Percentiles rank a stretch among this genome's conserved stretches.
phyloP scores from a whole-genome alignment of 768 basidiomycete genomes.

The Agaricus blazei region DNA sequence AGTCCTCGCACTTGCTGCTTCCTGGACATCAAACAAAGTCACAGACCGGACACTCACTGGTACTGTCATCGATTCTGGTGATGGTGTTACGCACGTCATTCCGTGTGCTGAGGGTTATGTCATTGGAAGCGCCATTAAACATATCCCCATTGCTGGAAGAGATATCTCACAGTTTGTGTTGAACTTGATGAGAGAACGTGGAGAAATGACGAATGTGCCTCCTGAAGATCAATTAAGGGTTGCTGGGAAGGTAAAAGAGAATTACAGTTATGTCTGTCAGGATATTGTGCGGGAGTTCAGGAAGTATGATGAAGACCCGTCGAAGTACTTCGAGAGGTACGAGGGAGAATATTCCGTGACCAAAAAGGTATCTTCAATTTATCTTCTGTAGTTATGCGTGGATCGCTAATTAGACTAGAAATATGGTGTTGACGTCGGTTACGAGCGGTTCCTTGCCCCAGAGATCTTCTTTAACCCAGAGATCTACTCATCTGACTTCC shows the following conservation, averaged over 20 bases:
- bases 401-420: constrained; percentile 43
- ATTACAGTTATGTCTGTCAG: constrained; percentile 97
- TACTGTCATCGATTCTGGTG: constrained; percentile 97
- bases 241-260: constrained; percentile 94
- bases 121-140: constrained; percentile 97
- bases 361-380: constrained; percentile 57
- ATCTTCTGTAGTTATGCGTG: background rate
- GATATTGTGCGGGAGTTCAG: constrained; percentile 98
- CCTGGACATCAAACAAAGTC: constrained; percentile 90
- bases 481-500: constrained; percentile 95
- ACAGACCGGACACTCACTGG: constrained; percentile 91
- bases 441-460: constrained; percentile 97
- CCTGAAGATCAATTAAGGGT: constrained; percentile 92
- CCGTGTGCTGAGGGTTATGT: constrained; percentile 96
- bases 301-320: constrained; percentile 95
- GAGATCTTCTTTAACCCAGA: constrained; percentile 99
- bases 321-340: constrained; percentile 90
- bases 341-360: constrained; percentile 94
- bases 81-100: constrained; percentile 99
- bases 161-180: constrained; percentile 97
- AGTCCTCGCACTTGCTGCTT: constrained; percentile 95
- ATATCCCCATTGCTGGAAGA: constrained; percentile 97
- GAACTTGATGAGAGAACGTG: constrained; percentile 91
- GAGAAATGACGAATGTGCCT: constrained; percentile 85
- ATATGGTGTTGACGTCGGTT: constrained; percentile 93